Percentiles rank a stretch among this genome's conserved stretches.
These are phyloP conservation scores for Lasiodiplodia citricola DNA, from an alignment of 2,329 filamentous ascomycete species.

Conservation along the genomic window DNA sequence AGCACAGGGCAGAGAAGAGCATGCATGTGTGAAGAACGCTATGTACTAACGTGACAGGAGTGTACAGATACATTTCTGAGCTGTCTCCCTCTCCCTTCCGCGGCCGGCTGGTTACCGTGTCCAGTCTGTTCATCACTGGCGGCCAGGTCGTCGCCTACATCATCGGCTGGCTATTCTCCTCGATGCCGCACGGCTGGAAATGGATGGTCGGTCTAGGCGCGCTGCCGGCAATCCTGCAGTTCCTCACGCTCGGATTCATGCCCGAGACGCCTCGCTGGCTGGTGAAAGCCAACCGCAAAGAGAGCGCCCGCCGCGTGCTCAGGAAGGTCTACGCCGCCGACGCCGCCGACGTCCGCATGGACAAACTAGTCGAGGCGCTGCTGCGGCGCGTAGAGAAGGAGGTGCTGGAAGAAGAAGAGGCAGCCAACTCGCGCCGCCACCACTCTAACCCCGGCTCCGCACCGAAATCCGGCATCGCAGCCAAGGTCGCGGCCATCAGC, in stretches of 20 bases:
- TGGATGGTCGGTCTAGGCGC: conserved; percentile 92
- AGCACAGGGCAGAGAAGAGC: not conserved
- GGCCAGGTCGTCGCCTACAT: conserved; percentile 76
- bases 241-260: conserved; percentile 70
- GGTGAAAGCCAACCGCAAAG: conserved; percentile 68
- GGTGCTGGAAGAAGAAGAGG: conserved; percentile 70
- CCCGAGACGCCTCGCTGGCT: conserved; percentile 92
- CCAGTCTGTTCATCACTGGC: conserved; percentile 81
- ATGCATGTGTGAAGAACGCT: not conserved
- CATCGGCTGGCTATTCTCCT: conserved; percentile 74
- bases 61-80: conserved; percentile 76
- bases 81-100: conserved; percentile 76
- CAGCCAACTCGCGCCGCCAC: conserved; percentile 43
- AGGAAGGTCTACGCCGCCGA: conserved; percentile 62
- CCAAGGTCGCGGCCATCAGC: conserved; percentile 54
- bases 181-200: conserved; percentile 72
- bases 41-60: conserved; percentile 2
- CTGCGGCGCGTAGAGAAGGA: conserved; percentile 75
- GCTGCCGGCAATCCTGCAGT: conserved; percentile 75
- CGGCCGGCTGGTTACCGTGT: conserved; percentile 80
- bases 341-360: conserved; percentile 25
- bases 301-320: conserved; percentile 69
- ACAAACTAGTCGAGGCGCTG: conserved; percentile 60
- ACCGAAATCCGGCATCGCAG: conserved; percentile 36
- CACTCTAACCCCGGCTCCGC: not conserved